Evolutionary conservation across 2,329 filamentous ascomycete genomes (phyloP).

Genomic region (Sclerotinia subarctica): DNA sequence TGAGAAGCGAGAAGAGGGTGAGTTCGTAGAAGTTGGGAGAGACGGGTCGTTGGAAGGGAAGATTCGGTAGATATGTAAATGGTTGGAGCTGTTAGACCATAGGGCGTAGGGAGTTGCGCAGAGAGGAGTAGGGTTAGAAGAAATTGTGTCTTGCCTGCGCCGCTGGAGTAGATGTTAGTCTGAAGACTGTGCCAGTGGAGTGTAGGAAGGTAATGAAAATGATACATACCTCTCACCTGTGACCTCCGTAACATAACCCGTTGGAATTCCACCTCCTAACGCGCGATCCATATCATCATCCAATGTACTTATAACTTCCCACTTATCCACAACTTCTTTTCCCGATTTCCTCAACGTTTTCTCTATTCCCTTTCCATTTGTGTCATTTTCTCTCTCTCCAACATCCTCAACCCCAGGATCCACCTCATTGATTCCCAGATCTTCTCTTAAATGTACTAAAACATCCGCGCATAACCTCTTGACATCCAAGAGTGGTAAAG

Average conservation of each 20-base stretch:
- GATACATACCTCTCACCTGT: constrained; percentile 73
- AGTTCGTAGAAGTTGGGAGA: constrained; percentile 70
- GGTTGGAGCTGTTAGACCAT: constrained; percentile 63
- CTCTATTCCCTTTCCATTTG: background rate
- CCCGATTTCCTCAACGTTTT: constrained; percentile 37
- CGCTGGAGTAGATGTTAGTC: constrained; percentile 47
- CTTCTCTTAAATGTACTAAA: constrained; percentile 61
- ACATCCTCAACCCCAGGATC: constrained; percentile 13
- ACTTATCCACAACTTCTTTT: constrained; percentile 42
- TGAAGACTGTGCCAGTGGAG: background rate
- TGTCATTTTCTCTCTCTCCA: background rate
- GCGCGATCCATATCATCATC: constrained; percentile 67
- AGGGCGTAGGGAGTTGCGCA: constrained; percentile 73
- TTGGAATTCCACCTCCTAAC: constrained; percentile 75
- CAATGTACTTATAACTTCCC: constrained; percentile 72
- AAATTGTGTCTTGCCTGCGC: constrained; percentile 92
- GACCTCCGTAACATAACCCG: constrained; percentile 81
- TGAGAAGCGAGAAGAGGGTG: constrained; percentile 65
- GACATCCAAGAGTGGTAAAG: constrained; percentile 76
- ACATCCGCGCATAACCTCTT: constrained; percentile 69
- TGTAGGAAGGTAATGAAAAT: background rate
- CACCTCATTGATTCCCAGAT: constrained; percentile 40
- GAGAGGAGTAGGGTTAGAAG: constrained; percentile 81
- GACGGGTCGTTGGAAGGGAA: constrained; percentile 73
- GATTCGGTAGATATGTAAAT: constrained; percentile 95